Evolutionary conservation across 768 basidiomycete species (phyloP).

Genomic region (Cubamyces lactineus): DNA sequence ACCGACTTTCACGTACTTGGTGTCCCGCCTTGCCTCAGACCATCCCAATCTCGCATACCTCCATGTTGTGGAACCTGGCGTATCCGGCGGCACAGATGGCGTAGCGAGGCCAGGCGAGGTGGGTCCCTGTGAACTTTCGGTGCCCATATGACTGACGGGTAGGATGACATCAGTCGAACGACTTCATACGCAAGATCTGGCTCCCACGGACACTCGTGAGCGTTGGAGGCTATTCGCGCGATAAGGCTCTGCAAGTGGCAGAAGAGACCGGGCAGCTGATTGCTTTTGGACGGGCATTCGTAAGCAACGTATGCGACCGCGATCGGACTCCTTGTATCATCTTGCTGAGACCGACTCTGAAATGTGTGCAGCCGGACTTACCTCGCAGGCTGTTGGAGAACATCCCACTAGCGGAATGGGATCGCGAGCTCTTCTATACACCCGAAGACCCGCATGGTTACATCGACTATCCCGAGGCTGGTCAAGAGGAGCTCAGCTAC

Average conservation of each 20-base stretch:
- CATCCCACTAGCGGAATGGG: slow-evolving; percentile 11
- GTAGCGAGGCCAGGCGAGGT: slow-evolving; percentile 15
- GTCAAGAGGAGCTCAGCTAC: background rate
- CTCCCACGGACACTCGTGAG: slow-evolving; percentile 14
- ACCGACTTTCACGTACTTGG: slow-evolving; percentile 56
- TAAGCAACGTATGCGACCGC: slow-evolving; percentile 33
- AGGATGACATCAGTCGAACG: slow-evolving; percentile 18
- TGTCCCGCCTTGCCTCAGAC: slow-evolving; percentile 39
- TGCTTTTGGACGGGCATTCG: slow-evolving; percentile 32
- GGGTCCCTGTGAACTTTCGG: background rate
- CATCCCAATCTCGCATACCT: slow-evolving; percentile 47
- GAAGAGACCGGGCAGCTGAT: slow-evolving; percentile 26
- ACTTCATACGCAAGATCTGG: slow-evolving; percentile 27
- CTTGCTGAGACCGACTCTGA: background rate
- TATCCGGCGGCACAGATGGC: background rate
- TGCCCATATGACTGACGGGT: too few species aligned
- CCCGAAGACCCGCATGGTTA: slow-evolving; percentile 21
- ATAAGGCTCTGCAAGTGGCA: slow-evolving; percentile 21
- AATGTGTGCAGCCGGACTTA: slow-evolving; percentile 12
- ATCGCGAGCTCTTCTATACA: slow-evolving; percentile 16
- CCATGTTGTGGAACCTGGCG: slow-evolving; percentile 38
- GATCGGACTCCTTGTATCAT: background rate
- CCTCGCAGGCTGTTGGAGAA: slow-evolving; percentile 18
- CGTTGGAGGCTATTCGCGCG: slow-evolving; percentile 28
- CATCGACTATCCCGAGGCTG: slow-evolving; percentile 21